Evolutionary conservation across 768 basidiomycete species (phyloP).

Genomic region (Cytidiella melzeri): DNA sequence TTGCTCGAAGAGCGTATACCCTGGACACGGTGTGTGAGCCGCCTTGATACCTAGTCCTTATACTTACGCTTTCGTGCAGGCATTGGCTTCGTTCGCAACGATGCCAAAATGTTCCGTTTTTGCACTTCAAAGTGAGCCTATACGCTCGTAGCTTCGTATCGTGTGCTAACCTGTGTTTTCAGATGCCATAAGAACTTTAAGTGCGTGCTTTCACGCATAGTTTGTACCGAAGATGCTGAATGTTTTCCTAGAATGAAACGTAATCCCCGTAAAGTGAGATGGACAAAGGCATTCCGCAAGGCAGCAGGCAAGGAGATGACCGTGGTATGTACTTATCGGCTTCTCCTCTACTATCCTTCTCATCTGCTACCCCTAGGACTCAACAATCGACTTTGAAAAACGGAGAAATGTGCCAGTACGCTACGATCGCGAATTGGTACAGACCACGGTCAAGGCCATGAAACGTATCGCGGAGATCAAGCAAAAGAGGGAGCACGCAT

Average conservation of each 20-base stretch:
- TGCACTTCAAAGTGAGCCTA: conserved; percentile 87
- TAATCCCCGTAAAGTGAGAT: conserved; percentile 96
- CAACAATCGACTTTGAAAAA: conserved; percentile 98
- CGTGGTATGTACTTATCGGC: conserved; percentile 55
- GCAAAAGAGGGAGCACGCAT: conserved; percentile 81
- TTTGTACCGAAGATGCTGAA: background rate
- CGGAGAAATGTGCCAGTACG: conserved; percentile 95
- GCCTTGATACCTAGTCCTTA: background rate
- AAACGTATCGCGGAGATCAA: conserved; percentile 92
- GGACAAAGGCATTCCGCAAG: conserved; percentile 99
- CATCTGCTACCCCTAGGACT: conserved; percentile 56
- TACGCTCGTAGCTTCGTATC: background rate
- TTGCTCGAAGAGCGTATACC: conserved; percentile 95
- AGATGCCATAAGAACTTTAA: conserved; percentile 99
- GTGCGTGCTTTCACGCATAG: conserved; percentile 35
- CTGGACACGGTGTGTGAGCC: conserved; percentile 72
- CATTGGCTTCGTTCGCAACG: conserved; percentile 95
- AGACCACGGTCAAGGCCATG: conserved; percentile 95
- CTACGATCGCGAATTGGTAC: conserved; percentile 90
- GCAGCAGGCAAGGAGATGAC: conserved; percentile 99
- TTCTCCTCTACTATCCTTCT: background rate
- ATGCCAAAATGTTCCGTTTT: conserved; percentile 96
- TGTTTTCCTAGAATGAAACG: conserved; percentile 81
- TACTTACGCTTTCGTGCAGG: conserved; percentile 37
- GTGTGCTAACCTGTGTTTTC: conserved; percentile 7